phyloP scores from a whole-genome alignment of 768 basidiomycete genomes.

The Auricularia cornea region DNA sequence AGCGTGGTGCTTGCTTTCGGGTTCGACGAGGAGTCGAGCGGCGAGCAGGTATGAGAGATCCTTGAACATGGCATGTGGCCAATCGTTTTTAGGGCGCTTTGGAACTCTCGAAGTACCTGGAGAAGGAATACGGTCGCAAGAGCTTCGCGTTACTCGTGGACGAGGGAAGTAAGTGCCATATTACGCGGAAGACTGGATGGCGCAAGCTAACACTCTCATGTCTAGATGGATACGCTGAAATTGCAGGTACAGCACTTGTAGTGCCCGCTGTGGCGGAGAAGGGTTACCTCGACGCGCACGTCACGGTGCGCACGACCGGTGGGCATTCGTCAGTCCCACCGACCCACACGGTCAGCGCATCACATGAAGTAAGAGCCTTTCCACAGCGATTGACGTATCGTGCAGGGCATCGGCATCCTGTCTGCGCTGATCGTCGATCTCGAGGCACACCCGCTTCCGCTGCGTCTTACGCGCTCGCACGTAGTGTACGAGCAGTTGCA shows the following conservation, averaged over 20 bases:
- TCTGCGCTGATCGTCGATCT: constrained; percentile 58
- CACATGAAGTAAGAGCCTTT: no score
- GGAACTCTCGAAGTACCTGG: constrained; percentile 34
- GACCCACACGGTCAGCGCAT: constrained; percentile 54
- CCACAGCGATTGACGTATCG: no score
- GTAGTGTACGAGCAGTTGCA: constrained; percentile 28
- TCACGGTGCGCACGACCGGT: constrained; percentile 63
- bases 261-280: constrained; percentile 64
- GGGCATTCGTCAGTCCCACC: constrained; percentile 87
- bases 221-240: constrained; percentile 42
- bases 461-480: constrained; percentile 24
- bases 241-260: constrained; percentile 49
- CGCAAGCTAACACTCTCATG: not conserved
- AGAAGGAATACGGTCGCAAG: constrained; percentile 57
- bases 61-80: not conserved
- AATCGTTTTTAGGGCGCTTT: constrained; percentile 32
- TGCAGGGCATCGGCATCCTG: constrained; percentile 76
- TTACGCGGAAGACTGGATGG: not conserved
- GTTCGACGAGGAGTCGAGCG: constrained; percentile 69
- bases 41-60: constrained; percentile 29
- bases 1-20: constrained; percentile 54
- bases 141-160: constrained; percentile 76
- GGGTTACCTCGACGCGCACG: constrained; percentile 52
- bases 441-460: constrained; percentile 50
- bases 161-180: constrained; percentile 58